These are phyloP conservation scores for Saraca asoca DNA, from an alignment of 331 rosid species.

Conservation along the genomic window DNA sequence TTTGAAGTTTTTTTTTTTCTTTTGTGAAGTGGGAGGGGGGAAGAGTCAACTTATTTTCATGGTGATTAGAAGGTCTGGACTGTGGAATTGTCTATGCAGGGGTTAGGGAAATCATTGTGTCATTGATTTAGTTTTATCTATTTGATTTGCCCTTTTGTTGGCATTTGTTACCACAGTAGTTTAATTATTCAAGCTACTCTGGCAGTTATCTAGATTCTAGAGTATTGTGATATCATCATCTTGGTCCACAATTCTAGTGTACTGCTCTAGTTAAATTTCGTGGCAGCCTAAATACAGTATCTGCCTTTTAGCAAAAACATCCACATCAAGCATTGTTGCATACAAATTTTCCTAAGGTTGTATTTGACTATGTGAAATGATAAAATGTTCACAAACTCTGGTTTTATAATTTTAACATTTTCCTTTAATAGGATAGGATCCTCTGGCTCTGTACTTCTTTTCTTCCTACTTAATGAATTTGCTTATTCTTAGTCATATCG, in stretches of 20 bases:
- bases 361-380: too few relatives aligned
- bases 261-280: constrained; percentile 10
- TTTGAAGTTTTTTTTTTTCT: neutral
- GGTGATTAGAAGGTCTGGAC: too few relatives aligned
- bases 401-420: too few relatives aligned
- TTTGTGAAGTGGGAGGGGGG: neutral
- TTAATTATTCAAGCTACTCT: neutral
- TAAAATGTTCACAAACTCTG: too few relatives aligned
- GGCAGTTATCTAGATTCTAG: neutral
- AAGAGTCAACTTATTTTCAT: neutral
- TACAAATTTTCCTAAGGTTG: too few relatives aligned
- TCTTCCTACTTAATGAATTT: too few relatives aligned
- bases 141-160: constrained; percentile 12
- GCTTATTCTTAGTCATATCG: too few relatives aligned
- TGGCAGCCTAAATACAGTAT: too few relatives aligned
- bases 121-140: constrained; percentile 4
- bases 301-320: too few relatives aligned
- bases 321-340: too few relatives aligned
- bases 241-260: constrained; percentile 8
- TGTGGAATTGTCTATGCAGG: neutral
- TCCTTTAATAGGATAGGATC: too few relatives aligned
- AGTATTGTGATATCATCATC: neutral
- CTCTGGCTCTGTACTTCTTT: too few relatives aligned
- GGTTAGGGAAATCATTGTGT: neutral
- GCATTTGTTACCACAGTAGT: neutral